Evolutionary conservation across 78 protist species (phyloP), one percentile per base, ranked within the genome.

Genomic region (Cavenderia fasciculata): DNA sequence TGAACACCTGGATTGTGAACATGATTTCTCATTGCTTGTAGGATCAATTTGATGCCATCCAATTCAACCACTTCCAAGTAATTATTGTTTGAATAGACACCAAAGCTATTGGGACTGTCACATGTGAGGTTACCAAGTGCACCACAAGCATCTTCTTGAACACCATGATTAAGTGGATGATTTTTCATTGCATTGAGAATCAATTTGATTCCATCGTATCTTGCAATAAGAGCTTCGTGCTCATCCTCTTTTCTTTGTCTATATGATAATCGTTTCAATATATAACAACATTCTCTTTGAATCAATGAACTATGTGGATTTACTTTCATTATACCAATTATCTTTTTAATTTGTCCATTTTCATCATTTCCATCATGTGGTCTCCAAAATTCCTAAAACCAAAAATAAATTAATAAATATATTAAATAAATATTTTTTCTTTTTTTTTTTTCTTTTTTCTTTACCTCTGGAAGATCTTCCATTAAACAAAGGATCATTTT

Each of bases 111-210:
- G 27, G 87, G 87, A 21, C 54, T 33, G 21, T 77, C 87, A 51
- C 87, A 77, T 6, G 87, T 77, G 8, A 77, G 33, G 47, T 77
- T 77, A 16, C 87, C 87, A 3, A 77, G 38, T 34, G 87, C 87
- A 49, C 87, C 87, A 77, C 87, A 77, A n/a, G 87, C 87, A 77
- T 77, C 87, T 36, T 77, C 87, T 63, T 77, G 87, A 12, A 77
- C 87, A 63, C 87, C 87, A 0, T 65, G 47, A 38, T 77, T 71
- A 7, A 61, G 47, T 49, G 87, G 87, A 77, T 77, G 87, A 27
- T 61, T 63, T 16, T 63, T 61, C 87, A 77, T 77, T 34, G 87
- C 63, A 34, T 77, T 65, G 44, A 77, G 33, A 36, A 77, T 77
- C 23, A 65, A 51, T 34, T 68, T 77, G 43, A 77, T 77, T 33